Evolutionary conservation across 2,329 filamentous ascomycete species (phyloP), one percentile per base, ranked within the genome.

Genomic region (Xylaria sp.): DNA sequence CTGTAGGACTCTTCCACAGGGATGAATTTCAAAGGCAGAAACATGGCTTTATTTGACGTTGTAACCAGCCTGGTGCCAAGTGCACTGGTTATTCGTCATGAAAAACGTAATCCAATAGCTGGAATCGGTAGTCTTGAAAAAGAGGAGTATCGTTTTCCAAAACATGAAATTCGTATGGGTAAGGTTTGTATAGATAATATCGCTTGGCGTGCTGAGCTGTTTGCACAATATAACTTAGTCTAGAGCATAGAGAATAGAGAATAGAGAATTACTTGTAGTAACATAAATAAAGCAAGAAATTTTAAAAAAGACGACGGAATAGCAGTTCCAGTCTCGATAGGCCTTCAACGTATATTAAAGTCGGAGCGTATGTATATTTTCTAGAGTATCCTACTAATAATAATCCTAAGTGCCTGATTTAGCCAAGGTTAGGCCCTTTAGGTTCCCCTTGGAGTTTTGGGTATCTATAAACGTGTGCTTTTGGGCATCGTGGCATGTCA

Each of bases 1-100:
- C 69, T 90, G 42, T 89, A 70, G 65, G 33, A 38, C n/a, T 45
- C 17, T 17, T 47, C 39, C 39, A 27, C 1, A 2, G 17, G 22
- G 15, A 55, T 44, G 15, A 7, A 42, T 42, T 27, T 9, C 1
- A 17, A 39, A 27, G 53, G 2, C 36, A 31, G 29, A 25, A 15
- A 22, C 33, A 27, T 5, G n/a, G 31, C 11, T 22, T 6, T 54
- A 29, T 11, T 4, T 44, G 13, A 29, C 7, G 33, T 15, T 20
- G 15, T 27, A 27, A 39, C 5, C 3, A 11, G 51, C n/a, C 31
- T 49, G 17, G 51, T 38, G 4, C 22, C 11, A 39, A 27, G 6
- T n/a, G 33, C 20, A 11, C 39, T 39, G 6, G 13, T 9, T 22
- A 31, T 42, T 7, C 9, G 13, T 9, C 7, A 15, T 6, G 15